These are phyloP conservation scores for Evansstolkia leycettana DNA, from an alignment of 495 filamentous ascomycete species.

Conservation along the genomic window DNA sequence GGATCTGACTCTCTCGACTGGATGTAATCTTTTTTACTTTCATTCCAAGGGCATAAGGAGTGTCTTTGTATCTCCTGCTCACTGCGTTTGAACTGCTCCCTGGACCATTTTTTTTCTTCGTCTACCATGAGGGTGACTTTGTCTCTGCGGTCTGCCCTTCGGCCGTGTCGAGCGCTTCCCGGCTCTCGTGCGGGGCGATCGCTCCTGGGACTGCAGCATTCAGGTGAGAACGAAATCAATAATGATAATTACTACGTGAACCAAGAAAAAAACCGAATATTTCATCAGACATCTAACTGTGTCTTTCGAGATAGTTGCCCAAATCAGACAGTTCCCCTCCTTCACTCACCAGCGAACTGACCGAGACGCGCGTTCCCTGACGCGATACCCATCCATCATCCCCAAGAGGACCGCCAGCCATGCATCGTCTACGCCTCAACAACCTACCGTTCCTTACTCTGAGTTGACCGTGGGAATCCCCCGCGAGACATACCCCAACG, in stretches of 20 bases:
- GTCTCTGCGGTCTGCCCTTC: slow-evolving; percentile 20
- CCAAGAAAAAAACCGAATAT: too few species aligned
- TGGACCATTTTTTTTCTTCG: too few species aligned
- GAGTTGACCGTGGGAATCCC: slow-evolving; percentile 59
- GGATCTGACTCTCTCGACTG: too few species aligned
- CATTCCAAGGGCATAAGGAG: too few species aligned
- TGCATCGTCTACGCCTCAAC: slow-evolving; percentile 35
- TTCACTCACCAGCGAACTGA: slow-evolving; percentile 4
- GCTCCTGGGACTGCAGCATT: slow-evolving; percentile 5
- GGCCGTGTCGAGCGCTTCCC: slow-evolving; percentile 19
- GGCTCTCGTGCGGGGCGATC: slow-evolving; percentile 16
- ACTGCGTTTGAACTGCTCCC: too few species aligned
- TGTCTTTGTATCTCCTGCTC: too few species aligned
- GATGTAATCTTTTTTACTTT: too few species aligned
- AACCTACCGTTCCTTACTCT: slow-evolving; percentile 45
- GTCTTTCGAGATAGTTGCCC: too few species aligned
- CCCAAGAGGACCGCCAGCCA: slow-evolving; percentile 15
- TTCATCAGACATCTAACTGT: too few species aligned
- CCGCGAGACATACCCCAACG: slow-evolving; percentile 54
- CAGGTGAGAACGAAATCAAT: slow-evolving; percentile 10
- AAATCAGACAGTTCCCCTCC: neutral
- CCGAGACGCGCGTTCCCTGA: neutral
- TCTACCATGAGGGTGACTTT: slow-evolving; percentile 18
- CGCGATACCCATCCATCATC: slow-evolving; percentile 8
- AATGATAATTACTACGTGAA: too few species aligned